Evolutionary conservation across 1,139 yeast species (phyloP).

Genomic region (Hanseniaspora uvarum): DNA sequence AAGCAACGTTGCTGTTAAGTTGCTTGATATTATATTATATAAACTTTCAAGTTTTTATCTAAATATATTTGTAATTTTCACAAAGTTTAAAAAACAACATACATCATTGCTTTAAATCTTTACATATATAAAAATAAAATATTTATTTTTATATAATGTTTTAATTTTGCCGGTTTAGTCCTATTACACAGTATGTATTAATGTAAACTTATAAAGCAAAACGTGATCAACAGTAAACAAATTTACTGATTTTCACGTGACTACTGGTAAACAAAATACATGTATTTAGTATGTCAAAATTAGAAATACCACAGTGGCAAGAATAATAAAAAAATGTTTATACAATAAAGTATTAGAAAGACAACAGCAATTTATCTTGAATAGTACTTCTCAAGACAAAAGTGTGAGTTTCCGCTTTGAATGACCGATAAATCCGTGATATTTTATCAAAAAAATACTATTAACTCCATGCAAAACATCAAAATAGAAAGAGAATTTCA

Average conservation of each 20-base stretch:
- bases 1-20: neutral
- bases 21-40: neutral
- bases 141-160: too few relatives aligned
- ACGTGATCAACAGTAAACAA: neutral
- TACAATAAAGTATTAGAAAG: too few relatives aligned
- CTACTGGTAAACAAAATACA: neutral
- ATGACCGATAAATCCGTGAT: too few relatives aligned
- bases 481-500: too few relatives aligned
- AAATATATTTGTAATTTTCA: too few relatives aligned
- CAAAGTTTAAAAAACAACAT: neutral
- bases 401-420: too few relatives aligned
- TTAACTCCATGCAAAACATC: too few relatives aligned
- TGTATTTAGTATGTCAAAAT: neutral
- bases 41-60: neutral
- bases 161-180: too few relatives aligned
- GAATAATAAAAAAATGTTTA: neutral
- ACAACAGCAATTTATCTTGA: too few relatives aligned
- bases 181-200: neutral
- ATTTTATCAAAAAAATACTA: too few relatives aligned
- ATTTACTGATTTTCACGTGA: neutral
- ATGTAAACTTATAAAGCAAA: neutral
- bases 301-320: neutral
- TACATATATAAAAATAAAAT: neutral
- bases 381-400: too few relatives aligned
- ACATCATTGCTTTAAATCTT: too few relatives aligned